Evolutionary conservation across 78 protist genomes (phyloP).

Genomic region (Speleostelium caveatum): DNA sequence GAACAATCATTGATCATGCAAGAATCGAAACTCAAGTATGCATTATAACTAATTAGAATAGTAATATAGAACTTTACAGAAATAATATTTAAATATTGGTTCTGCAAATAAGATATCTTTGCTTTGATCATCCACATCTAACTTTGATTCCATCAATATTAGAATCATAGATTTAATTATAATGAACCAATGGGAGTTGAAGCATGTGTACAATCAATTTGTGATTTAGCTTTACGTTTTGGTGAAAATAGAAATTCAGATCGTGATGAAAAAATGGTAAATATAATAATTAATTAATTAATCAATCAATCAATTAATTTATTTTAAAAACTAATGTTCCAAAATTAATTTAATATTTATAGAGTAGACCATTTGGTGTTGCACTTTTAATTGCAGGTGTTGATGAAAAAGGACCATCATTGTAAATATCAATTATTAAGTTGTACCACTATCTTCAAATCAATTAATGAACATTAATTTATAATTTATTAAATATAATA

Average conservation of each 20-base stretch:
- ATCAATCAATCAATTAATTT: conserved; percentile 5
- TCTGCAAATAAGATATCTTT: too few relatives aligned
- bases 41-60: too few relatives aligned
- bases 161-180: conserved; percentile 98
- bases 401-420: conserved; percentile 96
- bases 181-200: conserved; percentile 98
- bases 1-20: conserved; percentile 98
- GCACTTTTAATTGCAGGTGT: conserved; percentile 98
- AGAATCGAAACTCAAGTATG: conserved; percentile 95
- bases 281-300: background rate
- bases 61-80: too few relatives aligned
- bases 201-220: conserved; percentile 94
- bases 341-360: background rate
- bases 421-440: conserved; percentile 37
- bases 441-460: too few relatives aligned
- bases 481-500: too few relatives aligned
- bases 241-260: conserved; percentile 92
- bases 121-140: background rate
- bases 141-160: background rate
- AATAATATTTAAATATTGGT: too few relatives aligned
- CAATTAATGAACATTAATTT: background rate
- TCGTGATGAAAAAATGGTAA: conserved; percentile 73
- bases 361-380: conserved; percentile 99
- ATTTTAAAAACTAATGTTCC: background rate
- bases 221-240: conserved; percentile 95